A percentile compares a stretch with the other conserved stretches of the same genome.
phyloP scores from a whole-genome alignment of 2,329 filamentous ascomycete genomes.

The Pseudogymnoascus sp. region DNA sequence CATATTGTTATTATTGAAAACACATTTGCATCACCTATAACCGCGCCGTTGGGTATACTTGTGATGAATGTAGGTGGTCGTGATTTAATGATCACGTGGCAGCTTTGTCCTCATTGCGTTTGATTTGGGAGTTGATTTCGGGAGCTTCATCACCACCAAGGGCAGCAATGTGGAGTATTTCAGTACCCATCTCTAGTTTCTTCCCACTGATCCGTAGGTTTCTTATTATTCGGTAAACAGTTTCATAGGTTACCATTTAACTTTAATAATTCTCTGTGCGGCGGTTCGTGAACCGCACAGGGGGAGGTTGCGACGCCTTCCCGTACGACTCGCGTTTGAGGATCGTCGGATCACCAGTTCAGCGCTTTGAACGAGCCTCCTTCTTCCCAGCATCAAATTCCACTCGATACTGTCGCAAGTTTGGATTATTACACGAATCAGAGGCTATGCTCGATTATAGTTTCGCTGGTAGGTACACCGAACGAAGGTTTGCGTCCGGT shows the following conservation, averaged over 20 bases:
- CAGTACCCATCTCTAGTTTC: not conserved
- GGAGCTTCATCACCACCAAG: not conserved
- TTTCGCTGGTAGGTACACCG: not conserved
- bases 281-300: not conserved
- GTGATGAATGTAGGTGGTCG: not conserved
- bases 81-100: not conserved
- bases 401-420: not conserved
- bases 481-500: not conserved
- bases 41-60: not conserved
- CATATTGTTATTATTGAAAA: not conserved
- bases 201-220: not conserved
- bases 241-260: not conserved
- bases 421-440: conserved; percentile 9
- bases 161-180: not conserved
- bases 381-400: not conserved
- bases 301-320: not conserved
- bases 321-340: not conserved
- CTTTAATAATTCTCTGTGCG: not conserved
- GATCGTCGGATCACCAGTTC: not conserved
- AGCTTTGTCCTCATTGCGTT: not conserved
- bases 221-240: not conserved
- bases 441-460: too few species aligned
- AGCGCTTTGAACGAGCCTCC: not conserved
- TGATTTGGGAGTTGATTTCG: not conserved
- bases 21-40: not conserved